Conservation (phyloP, 495 filamentous ascomycete species). For the Aspergillus ellipticus region DNA sequence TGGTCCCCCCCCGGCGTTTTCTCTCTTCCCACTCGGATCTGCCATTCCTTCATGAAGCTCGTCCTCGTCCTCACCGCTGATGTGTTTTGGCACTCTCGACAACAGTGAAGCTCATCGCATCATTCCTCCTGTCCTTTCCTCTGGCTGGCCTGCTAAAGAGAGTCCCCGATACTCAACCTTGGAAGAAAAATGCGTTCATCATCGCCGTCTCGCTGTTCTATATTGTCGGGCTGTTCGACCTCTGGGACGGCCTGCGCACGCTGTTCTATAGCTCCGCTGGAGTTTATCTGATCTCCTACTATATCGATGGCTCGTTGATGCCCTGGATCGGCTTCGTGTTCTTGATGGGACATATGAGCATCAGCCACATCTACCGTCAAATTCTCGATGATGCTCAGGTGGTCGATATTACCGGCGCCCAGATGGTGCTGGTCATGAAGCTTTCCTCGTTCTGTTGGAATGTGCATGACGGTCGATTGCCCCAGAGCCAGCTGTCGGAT, state of each 20-base stretch:
- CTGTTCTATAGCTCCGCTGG: constrained; percentile 73
- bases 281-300: constrained; percentile 79
- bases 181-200: constrained; percentile 86
- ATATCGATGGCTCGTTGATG: constrained; percentile 89
- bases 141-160: constrained; percentile 86
- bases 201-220: constrained; percentile 82
- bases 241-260: constrained; percentile 83
- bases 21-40: too few species aligned
- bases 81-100: constrained; percentile 3
- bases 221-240: constrained; percentile 87
- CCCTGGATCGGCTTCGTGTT: constrained; percentile 96
- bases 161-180: constrained; percentile 79
- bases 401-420: constrained; percentile 90
- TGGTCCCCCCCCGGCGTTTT: constrained; percentile 28
- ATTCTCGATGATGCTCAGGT: constrained; percentile 56
- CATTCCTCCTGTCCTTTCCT: constrained; percentile 90
- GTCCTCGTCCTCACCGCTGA: constrained; percentile 7
- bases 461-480: constrained; percentile 80
- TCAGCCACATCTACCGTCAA: constrained; percentile 82
- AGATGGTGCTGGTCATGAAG: constrained; percentile 99
- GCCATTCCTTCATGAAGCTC: too few species aligned
- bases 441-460: constrained; percentile 98
- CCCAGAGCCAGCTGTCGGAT: constrained; percentile 74
- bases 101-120: constrained; percentile 87
- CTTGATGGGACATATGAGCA: constrained; percentile 91